Percentiles rank a stretch among this genome's conserved stretches.
Evolutionary conservation across 1,139 yeast species (phyloP).

Genomic region (Keqinozyma sinolaborantium): DNA sequence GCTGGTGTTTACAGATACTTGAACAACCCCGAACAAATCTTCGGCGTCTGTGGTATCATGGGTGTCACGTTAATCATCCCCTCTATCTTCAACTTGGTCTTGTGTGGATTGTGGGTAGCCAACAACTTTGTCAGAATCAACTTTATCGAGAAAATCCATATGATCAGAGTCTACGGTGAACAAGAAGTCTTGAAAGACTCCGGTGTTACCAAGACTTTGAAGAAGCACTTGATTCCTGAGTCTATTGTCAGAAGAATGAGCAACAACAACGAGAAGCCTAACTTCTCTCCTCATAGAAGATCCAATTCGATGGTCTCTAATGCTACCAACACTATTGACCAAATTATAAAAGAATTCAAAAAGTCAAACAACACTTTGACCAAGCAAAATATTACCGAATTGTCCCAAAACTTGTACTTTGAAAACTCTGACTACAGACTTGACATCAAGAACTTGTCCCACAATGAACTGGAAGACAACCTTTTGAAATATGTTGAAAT

Average conservation of each 20-base stretch:
- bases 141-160: conserved; percentile 76
- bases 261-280: conserved; percentile 13
- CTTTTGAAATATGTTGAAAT: conserved; percentile 25
- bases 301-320: conserved; percentile 17
- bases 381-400: conserved; percentile 36
- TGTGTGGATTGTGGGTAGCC: conserved; percentile 67
- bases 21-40: conserved; percentile 80
- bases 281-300: conserved; percentile 16
- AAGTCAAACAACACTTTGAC: conserved; percentile 28
- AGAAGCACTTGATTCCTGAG: conserved; percentile 46
- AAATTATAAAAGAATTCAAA: conserved; percentile 37
- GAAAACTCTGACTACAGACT: conserved; percentile 35
- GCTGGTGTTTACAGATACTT: conserved; percentile 84
- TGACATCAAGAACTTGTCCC: conserved; percentile 19
- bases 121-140: conserved; percentile 67
- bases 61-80: conserved; percentile 68
- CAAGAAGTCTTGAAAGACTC: conserved; percentile 55
- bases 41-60: conserved; percentile 84
- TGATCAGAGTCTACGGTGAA: conserved; percentile 76
- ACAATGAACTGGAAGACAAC: conserved; percentile 11
- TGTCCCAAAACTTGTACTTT: conserved; percentile 39
- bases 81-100: conserved; percentile 48
- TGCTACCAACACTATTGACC: conserved; percentile 39
- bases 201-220: conserved; percentile 66
- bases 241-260: conserved; percentile 33